Evolutionary conservation across 1,284 basidiomycete species (phyloP), one percentile per base, ranked within the genome.

Genomic region (Cerioporus squamosus): DNA sequence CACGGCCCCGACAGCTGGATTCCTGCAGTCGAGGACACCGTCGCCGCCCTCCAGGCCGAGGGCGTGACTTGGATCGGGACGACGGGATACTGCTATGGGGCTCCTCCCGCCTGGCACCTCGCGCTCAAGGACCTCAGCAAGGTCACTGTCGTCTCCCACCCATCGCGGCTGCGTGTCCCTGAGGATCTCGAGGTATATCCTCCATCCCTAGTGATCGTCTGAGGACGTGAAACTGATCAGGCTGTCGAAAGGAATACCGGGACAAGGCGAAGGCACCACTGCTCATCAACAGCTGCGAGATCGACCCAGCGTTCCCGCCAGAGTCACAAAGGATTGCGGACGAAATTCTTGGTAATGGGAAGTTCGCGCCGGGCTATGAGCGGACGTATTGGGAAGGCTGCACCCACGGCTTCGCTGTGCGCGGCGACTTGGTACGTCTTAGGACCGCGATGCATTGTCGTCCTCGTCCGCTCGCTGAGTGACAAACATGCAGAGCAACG

Each of bases 61-160:
- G 89, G 90, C 1, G 76, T 91, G 31, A 83, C 77, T 4, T 67
- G 71, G 20, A 81, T 90, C 59, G 87, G 77, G 14, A 86, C 84
- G 0, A 84, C 81, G 1, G 88, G 88, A 0, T 91, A 85, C 74
- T 92, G 90, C 77, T 87, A 84, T 59, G 90, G 90, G 39, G 89
- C 84, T 79, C 63, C 63, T 75, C 71, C 53, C 5, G 59, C 67
- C 15, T 90, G 90, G 68, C 83, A 91, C 62, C 80, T 91, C 48
- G 86, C 87, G 0, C 84, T 90, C 61, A 86, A 90, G 10, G 76
- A 80, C 52, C 62, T 77, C 46, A 81, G 85, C 70, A 75, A 81
- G 44, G 87, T 78, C 24, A 80, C 77, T 1, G 83, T 82, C 23
- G 77, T 82, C 51, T 71, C 83, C 1, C 93, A 94, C 72, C 92